Conservation (phyloP, 2,329 filamentous ascomycete genomes). For the Colletotrichum lupini region DNA sequence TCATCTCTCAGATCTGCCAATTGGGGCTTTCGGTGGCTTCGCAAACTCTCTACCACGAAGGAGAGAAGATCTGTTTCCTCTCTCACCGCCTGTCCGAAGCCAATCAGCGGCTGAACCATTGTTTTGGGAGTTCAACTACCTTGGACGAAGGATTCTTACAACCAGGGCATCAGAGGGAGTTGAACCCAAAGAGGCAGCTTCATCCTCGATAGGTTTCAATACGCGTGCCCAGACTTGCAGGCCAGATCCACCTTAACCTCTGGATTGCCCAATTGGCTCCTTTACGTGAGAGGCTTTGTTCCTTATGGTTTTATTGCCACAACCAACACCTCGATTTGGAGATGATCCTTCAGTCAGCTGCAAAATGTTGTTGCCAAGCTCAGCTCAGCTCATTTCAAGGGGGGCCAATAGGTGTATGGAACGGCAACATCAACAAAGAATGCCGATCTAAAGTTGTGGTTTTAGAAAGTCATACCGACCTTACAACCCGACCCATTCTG, state of each 20-base stretch:
- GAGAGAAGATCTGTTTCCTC: conserved; percentile 12
- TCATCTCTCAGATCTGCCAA: conserved; percentile 4
- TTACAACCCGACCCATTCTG: background rate
- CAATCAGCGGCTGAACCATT: conserved; percentile 21
- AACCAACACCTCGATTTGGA: background rate
- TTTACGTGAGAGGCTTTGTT: background rate
- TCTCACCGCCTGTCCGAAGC: conserved; percentile 15
- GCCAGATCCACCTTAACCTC: conserved; percentile 14
- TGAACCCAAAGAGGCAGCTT: conserved; percentile 1
- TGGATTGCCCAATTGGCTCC: background rate
- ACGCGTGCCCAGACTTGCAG: conserved; percentile 1
- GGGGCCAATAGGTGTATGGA: background rate
- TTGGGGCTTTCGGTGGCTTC: conserved; percentile 11
- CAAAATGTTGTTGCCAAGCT: background rate
- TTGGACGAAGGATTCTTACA: background rate
- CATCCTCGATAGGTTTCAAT: background rate
- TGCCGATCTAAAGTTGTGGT: background rate
- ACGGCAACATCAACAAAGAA: background rate
- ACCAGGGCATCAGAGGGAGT: background rate
- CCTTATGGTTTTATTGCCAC: background rate
- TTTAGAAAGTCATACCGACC: background rate
- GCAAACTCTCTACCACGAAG: background rate
- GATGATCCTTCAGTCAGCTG: background rate
- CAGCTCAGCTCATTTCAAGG: background rate
- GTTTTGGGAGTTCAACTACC: background rate